Evolutionary conservation across 2,329 filamentous ascomycete species (phyloP).

Genomic region (Parafenestella ontariensis): DNA sequence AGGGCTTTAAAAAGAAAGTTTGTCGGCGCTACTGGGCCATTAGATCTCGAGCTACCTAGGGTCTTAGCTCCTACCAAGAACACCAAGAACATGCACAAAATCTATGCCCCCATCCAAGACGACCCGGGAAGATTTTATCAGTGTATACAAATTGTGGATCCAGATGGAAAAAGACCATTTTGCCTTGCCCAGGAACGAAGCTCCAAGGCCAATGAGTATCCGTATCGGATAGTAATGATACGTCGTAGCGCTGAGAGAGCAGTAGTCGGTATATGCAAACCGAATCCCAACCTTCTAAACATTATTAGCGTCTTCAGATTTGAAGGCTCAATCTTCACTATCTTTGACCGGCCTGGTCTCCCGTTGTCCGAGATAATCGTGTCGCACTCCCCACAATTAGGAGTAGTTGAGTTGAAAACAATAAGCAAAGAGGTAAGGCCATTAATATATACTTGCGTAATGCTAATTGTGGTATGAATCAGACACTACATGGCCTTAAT

Average conservation of each 20-base stretch:
- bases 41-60: slow-evolving; percentile 1
- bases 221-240: slow-evolving; percentile 15
- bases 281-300: slow-evolving; percentile 18
- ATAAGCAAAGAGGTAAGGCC: slow-evolving; percentile 22
- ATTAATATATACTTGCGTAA: too few species aligned
- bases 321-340: slow-evolving; percentile 12
- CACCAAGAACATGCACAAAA: background rate
- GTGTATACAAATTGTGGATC: slow-evolving; percentile 18
- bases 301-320: slow-evolving; percentile 15
- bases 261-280: slow-evolving; percentile 7
- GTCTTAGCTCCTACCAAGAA: slow-evolving; percentile 1
- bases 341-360: slow-evolving; percentile 9
- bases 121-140: slow-evolving; percentile 7
- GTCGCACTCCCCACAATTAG: slow-evolving; percentile 9
- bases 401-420: slow-evolving; percentile 10
- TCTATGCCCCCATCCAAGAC: slow-evolving; percentile 6
- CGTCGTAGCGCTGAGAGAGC: slow-evolving; percentile 6
- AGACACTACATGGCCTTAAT: slow-evolving; percentile 10
- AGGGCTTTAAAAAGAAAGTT: slow-evolving; percentile 7
- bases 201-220: background rate
- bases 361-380: slow-evolving; percentile 15
- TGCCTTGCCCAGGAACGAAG: slow-evolving; percentile 10
- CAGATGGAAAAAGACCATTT: slow-evolving; percentile 9
- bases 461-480: too few species aligned
- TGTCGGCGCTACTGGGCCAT: background rate